A percentile compares a stretch with the other conserved stretches of the same genome.
Conservation (phyloP, 768 basidiomycete species). For the Multifurca ochricompacta region DNA sequence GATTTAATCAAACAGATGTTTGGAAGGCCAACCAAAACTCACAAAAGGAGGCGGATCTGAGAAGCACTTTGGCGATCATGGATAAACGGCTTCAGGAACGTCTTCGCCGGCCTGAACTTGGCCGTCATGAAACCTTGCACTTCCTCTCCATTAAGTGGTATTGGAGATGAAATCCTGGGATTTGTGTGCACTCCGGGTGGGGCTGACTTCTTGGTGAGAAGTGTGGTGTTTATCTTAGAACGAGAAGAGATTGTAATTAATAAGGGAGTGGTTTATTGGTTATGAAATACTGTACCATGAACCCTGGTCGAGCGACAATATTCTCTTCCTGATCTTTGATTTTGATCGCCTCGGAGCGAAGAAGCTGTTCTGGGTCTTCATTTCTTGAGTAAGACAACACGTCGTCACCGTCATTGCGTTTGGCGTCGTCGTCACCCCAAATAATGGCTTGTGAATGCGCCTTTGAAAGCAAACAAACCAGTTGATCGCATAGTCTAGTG, state of each 20-base stretch:
- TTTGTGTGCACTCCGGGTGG: not conserved
- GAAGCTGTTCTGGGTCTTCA: conserved; percentile 40
- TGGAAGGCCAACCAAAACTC: not conserved
- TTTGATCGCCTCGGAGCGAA: conserved; percentile 47
- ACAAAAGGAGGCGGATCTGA: conserved; percentile 7
- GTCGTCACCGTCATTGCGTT: too few relatives aligned
- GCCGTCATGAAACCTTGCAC: conserved; percentile 20
- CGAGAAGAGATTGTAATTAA: not conserved
- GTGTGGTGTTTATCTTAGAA: not conserved
- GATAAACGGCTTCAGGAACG: not conserved
- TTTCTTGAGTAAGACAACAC: conserved; percentile 32
- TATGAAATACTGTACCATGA: conserved; percentile 32
- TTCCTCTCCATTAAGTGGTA: conserved; percentile 17
- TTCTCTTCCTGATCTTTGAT: conserved; percentile 50
- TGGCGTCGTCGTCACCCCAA: conserved; percentile 35
- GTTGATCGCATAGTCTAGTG: conserved; percentile 39
- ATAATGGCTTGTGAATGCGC: conserved; percentile 40
- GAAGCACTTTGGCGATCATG: not conserved
- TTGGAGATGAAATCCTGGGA: not conserved
- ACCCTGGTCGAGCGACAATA: conserved; percentile 37
- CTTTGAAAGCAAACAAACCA: conserved; percentile 42
- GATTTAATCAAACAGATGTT: not conserved
- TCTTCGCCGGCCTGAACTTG: conserved; percentile 4
- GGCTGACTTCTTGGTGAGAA: not conserved
- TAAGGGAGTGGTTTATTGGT: not conserved